phyloP scores from a whole-genome alignment of 441 rosid genomes.

The Mallotus repandus region DNA sequence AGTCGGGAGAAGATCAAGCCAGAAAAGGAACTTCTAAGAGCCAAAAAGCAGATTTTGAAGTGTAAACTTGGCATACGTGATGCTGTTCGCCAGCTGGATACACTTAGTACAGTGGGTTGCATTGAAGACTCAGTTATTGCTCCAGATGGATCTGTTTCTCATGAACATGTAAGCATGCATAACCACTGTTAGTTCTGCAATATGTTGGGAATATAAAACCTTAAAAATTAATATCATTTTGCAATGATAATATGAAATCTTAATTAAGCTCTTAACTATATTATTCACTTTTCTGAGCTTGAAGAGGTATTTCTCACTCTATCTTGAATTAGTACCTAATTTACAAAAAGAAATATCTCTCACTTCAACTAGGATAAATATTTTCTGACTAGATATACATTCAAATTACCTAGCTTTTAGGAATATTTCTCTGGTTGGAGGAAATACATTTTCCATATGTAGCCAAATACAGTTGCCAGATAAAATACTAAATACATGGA shows the following conservation, averaged over 20 bases:
- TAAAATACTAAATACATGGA: no score
- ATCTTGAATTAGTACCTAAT: not conserved
- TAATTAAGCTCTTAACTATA: not conserved
- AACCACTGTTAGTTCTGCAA: constrained; percentile 11
- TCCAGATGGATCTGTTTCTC: constrained; percentile 93
- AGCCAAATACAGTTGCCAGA: no score
- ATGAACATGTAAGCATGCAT: constrained; percentile 70
- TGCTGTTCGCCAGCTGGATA: constrained; percentile 70
- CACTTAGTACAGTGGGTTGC: constrained; percentile 78
- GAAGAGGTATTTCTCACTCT: not conserved
- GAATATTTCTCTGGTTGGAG: no score
- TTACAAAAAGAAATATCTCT: not conserved
- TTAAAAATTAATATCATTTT: not conserved
- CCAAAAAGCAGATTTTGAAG: constrained; percentile 75
- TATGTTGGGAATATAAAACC: constrained; percentile 7
- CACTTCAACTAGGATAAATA: not conserved
- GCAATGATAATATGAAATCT: not conserved
- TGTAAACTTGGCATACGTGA: constrained; percentile 96
- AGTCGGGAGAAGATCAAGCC: constrained; percentile 98
- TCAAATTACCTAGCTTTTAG: no score
- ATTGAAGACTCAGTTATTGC: constrained; percentile 85
- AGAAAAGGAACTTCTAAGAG: constrained; percentile 84
- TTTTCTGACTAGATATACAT: no score
- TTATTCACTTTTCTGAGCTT: constrained; percentile 6
- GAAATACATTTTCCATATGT: no score